Evolutionary conservation across 1,284 basidiomycete species (phyloP), one percentile per base, ranked within the genome.

Genomic region (Hemileccinum hortonii): DNA sequence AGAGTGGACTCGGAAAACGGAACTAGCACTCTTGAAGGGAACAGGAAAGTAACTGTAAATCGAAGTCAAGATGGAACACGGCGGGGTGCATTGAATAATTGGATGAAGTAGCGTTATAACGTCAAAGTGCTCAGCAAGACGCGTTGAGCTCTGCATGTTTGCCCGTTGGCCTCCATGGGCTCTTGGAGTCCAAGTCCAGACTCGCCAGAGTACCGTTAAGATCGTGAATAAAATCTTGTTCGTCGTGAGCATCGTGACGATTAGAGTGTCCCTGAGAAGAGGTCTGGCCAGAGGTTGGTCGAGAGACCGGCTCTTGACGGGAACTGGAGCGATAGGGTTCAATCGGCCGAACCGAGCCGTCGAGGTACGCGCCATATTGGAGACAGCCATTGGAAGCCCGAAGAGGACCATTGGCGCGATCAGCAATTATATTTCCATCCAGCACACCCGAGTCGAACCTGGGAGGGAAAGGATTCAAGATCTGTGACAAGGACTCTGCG

Each of bases 181-280:
- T 61, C 49, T 55, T 65, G 30, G 62, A 69, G 61, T 84, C 84
- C 52, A 90, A 69, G 57, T 87, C 78, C 22, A 90, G 78, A 60
- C 83, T 87, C 24, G 86, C 84, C 30, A 90, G 74, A n/a, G 83
- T 88, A 19, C 85, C 84, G 59, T 87, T 90, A 44, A 90, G 68
- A 67, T 90, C 87, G 36, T 81, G 80, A 58, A 90, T 77, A 26
- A 64, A 44, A 55, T 84, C 82, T 26, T 77, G 73, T 30, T 81
- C 80, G 45, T 74, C 63, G 50, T 47, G 68, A 60, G 37, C 46
- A 52, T 50, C 56, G 48, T 57, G 58, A 44, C 56, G 57, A 47
- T 61, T 60, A 37, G 59, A 47, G 38, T 46, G 48, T 55, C 58
- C 59, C 47, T 61, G 60, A 30, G 51, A 65, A 33, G 61, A 61